Evolutionary conservation across 768 basidiomycete species (phyloP).

Genomic region (Pleurotus ostreatus): DNA sequence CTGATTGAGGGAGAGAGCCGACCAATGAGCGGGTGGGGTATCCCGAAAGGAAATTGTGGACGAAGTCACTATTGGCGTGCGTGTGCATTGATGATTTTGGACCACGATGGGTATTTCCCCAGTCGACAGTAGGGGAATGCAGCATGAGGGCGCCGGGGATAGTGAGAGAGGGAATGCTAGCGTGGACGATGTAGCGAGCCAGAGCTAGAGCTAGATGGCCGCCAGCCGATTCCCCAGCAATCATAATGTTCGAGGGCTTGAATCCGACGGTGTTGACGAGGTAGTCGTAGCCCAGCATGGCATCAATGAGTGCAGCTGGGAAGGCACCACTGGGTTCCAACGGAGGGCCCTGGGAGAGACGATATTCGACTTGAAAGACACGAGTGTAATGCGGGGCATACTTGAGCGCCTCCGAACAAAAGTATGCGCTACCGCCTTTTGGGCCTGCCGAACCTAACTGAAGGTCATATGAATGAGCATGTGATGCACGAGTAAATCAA

Average conservation of each 20-base stretch:
- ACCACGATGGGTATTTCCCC: constrained; percentile 17
- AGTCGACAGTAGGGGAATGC: constrained; percentile 29
- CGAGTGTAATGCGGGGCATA: constrained; percentile 14
- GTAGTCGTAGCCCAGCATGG: constrained; percentile 45
- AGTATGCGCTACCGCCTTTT: constrained; percentile 1
- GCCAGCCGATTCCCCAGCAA: constrained; percentile 54
- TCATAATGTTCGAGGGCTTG: constrained; percentile 35
- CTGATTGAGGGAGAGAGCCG: constrained; percentile 21
- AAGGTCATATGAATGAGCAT: constrained; percentile 2
- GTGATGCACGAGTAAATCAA: constrained; percentile 16
- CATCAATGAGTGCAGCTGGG: constrained; percentile 53
- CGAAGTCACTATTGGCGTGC: constrained; percentile 19
- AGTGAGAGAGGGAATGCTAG: constrained; percentile 8
- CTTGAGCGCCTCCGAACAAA: constrained; percentile 9
- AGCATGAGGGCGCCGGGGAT: constrained; percentile 25
- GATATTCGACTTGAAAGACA: constrained; percentile 42
- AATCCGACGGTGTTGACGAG: constrained; percentile 41
- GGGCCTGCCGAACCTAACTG: constrained; percentile 1
- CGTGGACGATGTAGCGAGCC: constrained; percentile 28
- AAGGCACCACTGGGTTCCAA: constrained; percentile 32
- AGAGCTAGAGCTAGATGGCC: constrained; percentile 42
- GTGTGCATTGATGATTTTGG: constrained; percentile 14
- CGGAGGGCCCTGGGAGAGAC: constrained; percentile 31
- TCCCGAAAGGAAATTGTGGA: constrained; percentile 11
- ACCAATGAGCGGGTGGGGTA: constrained; percentile 21